These are phyloP conservation scores for Lepidium didymum DNA, from an alignment of 345 rosid species.

Conservation along the genomic window DNA sequence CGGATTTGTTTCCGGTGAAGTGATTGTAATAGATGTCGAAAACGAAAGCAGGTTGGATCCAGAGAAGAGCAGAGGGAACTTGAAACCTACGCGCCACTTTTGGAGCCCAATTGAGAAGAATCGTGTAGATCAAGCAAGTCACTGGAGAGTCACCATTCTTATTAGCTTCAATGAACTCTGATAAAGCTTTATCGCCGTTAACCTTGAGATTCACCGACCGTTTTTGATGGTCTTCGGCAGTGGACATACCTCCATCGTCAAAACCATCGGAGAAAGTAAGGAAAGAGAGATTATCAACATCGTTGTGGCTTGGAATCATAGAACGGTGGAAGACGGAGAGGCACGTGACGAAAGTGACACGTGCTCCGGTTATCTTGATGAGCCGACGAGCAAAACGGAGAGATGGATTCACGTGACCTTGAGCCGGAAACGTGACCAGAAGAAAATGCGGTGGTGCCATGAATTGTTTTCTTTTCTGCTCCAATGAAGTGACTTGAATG, in stretches of 20 bases:
- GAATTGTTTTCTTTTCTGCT: not conserved
- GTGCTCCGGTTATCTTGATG: slow-evolving; percentile 30
- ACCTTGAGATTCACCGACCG: slow-evolving; percentile 15
- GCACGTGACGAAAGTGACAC: slow-evolving; percentile 43
- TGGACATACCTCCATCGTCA: slow-evolving; percentile 38
- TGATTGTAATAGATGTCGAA: slow-evolving; percentile 47
- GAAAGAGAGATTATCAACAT: slow-evolving; percentile 38
- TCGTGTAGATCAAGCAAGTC: slow-evolving; percentile 29
- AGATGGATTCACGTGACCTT: slow-evolving; percentile 72
- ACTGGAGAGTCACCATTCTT: slow-evolving; percentile 21
- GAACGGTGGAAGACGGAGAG: slow-evolving; percentile 35
- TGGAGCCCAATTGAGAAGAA: slow-evolving; percentile 51
- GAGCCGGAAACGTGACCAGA: slow-evolving; percentile 45
- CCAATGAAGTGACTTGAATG: not conserved
- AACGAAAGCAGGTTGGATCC: slow-evolving; percentile 70
- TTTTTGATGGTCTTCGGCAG: not conserved
- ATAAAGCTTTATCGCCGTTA: slow-evolving; percentile 9
- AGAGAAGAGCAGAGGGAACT: slow-evolving; percentile 43
- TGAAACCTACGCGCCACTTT: slow-evolving; percentile 39
- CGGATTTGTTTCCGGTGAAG: slow-evolving; percentile 38
- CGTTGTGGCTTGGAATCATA: not conserved
- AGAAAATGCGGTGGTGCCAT: slow-evolving; percentile 44
- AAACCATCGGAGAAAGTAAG: slow-evolving; percentile 58
- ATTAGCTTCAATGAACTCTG: slow-evolving; percentile 20
- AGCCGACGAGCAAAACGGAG: slow-evolving; percentile 59